Conservation (phyloP, 139 green algal species). For the Eudorina sp. region DNA sequence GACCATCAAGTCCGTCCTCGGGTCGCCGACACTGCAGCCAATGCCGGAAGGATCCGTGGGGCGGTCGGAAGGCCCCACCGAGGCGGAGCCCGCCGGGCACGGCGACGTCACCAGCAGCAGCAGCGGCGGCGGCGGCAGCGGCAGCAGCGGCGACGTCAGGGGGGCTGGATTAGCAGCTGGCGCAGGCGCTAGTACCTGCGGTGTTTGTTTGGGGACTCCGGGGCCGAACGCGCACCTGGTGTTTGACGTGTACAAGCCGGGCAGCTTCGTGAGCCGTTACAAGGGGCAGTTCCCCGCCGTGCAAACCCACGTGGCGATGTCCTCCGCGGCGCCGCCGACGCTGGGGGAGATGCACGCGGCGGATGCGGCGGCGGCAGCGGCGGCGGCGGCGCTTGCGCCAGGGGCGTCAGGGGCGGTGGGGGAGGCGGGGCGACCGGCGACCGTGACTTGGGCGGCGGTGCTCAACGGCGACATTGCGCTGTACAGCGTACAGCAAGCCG, state of each 20-base stretch:
- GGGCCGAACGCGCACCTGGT: constrained; percentile 18
- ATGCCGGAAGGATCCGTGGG: too few species aligned
- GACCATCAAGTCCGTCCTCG: neutral
- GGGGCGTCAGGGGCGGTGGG: neutral
- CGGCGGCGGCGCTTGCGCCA: neutral
- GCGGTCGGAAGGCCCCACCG: too few species aligned
- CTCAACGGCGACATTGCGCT: constrained; percentile 45
- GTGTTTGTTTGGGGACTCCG: neutral
- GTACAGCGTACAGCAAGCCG: constrained; percentile 23
- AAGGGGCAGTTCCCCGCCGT: constrained; percentile 34
- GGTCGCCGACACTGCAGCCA: neutral
- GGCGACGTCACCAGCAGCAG: too few species aligned
- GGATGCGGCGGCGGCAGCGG: constrained; percentile 33
- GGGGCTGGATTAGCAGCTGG: too few species aligned
- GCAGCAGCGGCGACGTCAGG: too few species aligned
- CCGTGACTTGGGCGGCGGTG: constrained; percentile 49
- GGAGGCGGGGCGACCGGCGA: neutral
- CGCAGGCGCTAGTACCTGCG: neutral
- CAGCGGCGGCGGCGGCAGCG: neutral
- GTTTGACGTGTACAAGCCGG: constrained; percentile 60
- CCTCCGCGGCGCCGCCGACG: neutral
- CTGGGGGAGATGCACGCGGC: constrained; percentile 40
- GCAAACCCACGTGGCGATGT: constrained; percentile 48
- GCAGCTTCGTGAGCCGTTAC: constrained; percentile 22
- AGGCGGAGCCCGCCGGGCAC: too few species aligned